phyloP scores from a whole-genome alignment of 345 rosid species.

The Moricandia moricandioides region DNA sequence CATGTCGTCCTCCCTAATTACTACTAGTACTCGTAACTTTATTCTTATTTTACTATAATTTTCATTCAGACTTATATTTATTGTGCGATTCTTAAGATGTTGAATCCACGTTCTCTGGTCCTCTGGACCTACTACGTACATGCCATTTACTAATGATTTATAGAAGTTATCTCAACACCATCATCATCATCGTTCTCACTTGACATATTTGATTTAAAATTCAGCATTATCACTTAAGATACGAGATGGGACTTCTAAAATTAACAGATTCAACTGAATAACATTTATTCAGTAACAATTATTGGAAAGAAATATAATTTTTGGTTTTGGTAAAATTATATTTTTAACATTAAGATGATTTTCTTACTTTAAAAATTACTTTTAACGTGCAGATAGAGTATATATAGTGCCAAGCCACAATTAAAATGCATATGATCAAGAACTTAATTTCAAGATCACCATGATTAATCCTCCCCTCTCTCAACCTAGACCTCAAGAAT shows the following conservation, averaged over 20 bases:
- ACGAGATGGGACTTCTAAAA: background rate
- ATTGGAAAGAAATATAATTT: background rate
- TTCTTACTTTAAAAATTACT: too few relatives aligned
- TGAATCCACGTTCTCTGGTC: constrained; percentile 25
- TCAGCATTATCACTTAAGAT: background rate
- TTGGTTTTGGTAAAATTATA: background rate
- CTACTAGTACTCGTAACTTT: background rate
- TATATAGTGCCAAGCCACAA: background rate
- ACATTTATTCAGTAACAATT: background rate
- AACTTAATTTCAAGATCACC: too few relatives aligned
- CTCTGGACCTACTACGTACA: constrained; percentile 25
- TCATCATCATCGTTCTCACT: background rate
- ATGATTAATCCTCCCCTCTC: background rate
- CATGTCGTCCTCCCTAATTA: background rate
- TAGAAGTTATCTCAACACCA: background rate
- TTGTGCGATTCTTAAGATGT: background rate
- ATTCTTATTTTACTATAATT: constrained; percentile 15
- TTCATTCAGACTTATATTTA: constrained; percentile 23
- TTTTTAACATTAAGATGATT: background rate
- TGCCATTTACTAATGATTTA: constrained; percentile 15
- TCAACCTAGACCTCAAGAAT: background rate
- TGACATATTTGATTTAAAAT: background rate
- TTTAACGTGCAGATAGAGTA: background rate
- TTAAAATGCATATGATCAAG: too few relatives aligned
- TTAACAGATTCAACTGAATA: background rate